Evolutionary conservation across 768 basidiomycete genomes (phyloP).

Genomic region (Termitomyces sp.): DNA sequence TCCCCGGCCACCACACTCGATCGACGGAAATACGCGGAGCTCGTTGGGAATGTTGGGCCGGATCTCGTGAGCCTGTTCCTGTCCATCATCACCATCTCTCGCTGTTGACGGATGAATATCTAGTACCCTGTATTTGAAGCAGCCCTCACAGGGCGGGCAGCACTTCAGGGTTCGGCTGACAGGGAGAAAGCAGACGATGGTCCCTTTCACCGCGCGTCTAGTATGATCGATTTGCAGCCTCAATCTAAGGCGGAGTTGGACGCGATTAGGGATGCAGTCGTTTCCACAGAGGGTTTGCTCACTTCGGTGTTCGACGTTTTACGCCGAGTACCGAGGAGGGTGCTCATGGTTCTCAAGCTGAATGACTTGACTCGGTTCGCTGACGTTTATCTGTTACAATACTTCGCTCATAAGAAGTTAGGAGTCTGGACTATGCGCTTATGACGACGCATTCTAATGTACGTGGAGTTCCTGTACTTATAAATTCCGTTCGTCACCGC

Average conservation of each 20-base stretch:
- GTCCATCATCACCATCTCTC: neutral
- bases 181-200: conserved; percentile 32
- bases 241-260: conserved; percentile 79
- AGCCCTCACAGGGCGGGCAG: conserved; percentile 86
- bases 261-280: conserved; percentile 77
- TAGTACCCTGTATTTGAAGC: conserved; percentile 95
- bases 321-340: conserved; percentile 77
- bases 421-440: conserved; percentile 80
- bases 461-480: conserved; percentile 13
- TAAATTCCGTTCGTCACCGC: neutral
- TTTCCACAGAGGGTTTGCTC: conserved; percentile 79
- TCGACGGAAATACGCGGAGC: conserved; percentile 80
- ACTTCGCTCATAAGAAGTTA: conserved; percentile 21
- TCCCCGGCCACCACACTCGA: conserved; percentile 62
- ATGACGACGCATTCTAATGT: conserved; percentile 85
- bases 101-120: neutral
- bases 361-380: conserved; percentile 80
- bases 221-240: conserved; percentile 71
- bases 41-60: conserved; percentile 88
- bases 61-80: conserved; percentile 63
- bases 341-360: conserved; percentile 80
- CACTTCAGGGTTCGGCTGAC: conserved; percentile 61
- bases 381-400: neutral
- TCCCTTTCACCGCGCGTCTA: conserved; percentile 60
- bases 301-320: conserved; percentile 85